Evolutionary conservation across 2,329 filamentous ascomycete genomes (phyloP).

Genomic region (Diaporthe velutina): DNA sequence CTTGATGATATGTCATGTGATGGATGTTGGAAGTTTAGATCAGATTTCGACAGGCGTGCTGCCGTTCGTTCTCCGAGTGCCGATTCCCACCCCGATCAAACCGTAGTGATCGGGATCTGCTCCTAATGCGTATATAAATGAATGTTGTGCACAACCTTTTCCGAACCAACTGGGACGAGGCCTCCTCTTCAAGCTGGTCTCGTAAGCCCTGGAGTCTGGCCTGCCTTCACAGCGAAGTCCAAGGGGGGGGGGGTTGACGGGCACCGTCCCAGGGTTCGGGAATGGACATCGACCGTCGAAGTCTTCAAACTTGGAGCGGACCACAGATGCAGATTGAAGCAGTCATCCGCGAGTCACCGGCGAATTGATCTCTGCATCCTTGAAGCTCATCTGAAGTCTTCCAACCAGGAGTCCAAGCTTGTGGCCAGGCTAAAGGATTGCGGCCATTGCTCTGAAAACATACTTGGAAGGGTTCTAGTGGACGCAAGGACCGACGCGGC

Average conservation of each 20-base stretch:
- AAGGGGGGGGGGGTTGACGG: neutral
- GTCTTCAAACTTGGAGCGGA: constrained; percentile 11
- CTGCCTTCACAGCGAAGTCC: neutral
- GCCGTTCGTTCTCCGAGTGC: neutral
- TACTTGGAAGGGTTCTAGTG: neutral
- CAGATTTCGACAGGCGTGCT: neutral
- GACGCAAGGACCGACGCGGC: neutral
- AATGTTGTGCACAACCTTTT: neutral
- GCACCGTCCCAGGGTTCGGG: constrained; percentile 8
- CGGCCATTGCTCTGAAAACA: neutral
- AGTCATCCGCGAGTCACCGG: neutral
- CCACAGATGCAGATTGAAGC: neutral
- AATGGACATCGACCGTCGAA: neutral
- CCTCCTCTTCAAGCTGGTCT: neutral
- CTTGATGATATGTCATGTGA: neutral
- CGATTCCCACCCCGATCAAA: neutral
- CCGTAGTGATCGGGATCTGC: neutral
- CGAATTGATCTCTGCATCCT: neutral
- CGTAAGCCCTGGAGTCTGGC: neutral
- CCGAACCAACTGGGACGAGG: too few species aligned
- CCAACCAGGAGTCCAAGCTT: too few species aligned
- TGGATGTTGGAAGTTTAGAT: neutral
- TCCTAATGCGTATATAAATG: neutral
- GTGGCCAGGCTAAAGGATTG: neutral
- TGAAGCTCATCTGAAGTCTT: neutral